phyloP scores from a whole-genome alignment of 352 stramenopile genomes.

The Phytophthora crassamura region DNA sequence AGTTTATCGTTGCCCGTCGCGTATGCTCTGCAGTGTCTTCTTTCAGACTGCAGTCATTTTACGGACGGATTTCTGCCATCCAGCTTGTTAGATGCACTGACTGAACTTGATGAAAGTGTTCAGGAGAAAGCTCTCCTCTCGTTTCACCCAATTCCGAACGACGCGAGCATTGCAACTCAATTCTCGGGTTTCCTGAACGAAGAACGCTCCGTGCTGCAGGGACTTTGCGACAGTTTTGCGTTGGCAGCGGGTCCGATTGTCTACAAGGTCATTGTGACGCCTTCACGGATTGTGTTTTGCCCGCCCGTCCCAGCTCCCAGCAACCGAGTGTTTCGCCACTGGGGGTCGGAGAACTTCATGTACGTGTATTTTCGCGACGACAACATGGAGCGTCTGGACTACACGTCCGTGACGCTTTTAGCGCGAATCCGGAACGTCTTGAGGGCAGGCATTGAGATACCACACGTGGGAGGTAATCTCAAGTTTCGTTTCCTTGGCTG shows the following conservation, averaged over 20 bases:
- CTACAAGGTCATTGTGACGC: slow-evolving; percentile 73
- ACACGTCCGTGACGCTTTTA: slow-evolving; percentile 45
- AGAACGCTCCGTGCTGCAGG: slow-evolving; percentile 39
- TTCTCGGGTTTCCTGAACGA: slow-evolving; percentile 48
- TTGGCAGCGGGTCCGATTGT: slow-evolving; percentile 38
- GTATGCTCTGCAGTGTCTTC: slow-evolving; percentile 61
- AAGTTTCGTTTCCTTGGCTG: slow-evolving; percentile 74
- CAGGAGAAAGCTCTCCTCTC: slow-evolving; percentile 55
- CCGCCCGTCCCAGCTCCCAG: slow-evolving; percentile 51
- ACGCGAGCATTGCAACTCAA: slow-evolving; percentile 34
- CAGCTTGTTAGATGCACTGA: slow-evolving; percentile 48
- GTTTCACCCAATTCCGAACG: slow-evolving; percentile 37
- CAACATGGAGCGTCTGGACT: slow-evolving; percentile 76
- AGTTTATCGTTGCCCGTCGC: slow-evolving; percentile 41
- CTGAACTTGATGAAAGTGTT: slow-evolving; percentile 35
- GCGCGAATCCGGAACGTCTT: slow-evolving; percentile 50
- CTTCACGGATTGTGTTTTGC: slow-evolving; percentile 71
- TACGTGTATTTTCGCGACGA: slow-evolving; percentile 88
- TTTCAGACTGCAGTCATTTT: slow-evolving; percentile 54
- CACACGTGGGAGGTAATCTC: slow-evolving; percentile 24
- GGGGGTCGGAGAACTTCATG: slow-evolving; percentile 77
- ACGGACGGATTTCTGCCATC: slow-evolving; percentile 47
- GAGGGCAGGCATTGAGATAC: slow-evolving; percentile 47
- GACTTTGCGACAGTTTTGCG: slow-evolving; percentile 24
- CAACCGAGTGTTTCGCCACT: slow-evolving; percentile 80